Conservation (phyloP, 768 basidiomycete genomes). For the Rhizopogon roseolus region DNA sequence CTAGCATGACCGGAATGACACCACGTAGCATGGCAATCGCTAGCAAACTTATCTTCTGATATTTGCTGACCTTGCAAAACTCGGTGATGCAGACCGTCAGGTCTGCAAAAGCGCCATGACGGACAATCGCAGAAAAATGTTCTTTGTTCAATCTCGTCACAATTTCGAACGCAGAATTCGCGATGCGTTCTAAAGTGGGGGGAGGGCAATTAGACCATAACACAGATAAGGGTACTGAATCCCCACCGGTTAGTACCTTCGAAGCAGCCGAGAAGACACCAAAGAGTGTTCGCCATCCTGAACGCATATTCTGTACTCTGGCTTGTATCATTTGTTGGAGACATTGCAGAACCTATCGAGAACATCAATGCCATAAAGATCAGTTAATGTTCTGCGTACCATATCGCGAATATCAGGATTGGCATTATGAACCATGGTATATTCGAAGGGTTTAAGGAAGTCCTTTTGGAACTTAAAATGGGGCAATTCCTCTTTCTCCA, state of each 20-base stretch:
- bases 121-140: constrained; percentile 88
- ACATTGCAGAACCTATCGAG: constrained; percentile 83
- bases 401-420: constrained; percentile 96
- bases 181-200: constrained; percentile 67
- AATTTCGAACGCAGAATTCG: constrained; percentile 92
- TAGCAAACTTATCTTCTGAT: constrained; percentile 94
- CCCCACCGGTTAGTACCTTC: constrained; percentile 79
- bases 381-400: constrained; percentile 40
- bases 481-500: constrained; percentile 96
- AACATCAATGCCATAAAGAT: constrained; percentile 1
- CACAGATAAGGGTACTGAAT: neutral
- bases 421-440: constrained; percentile 94
- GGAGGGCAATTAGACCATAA: neutral
- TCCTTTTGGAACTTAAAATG: constrained; percentile 99
- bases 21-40: constrained; percentile 96
- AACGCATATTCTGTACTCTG: constrained; percentile 89
- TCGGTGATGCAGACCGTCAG: constrained; percentile 96
- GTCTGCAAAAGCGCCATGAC: constrained; percentile 92
- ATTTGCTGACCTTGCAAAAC: constrained; percentile 99
- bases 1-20: constrained; percentile 88
- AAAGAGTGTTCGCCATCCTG: constrained; percentile 99
- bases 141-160: constrained; percentile 88
- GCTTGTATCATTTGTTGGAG: constrained; percentile 99
- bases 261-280: constrained; percentile 97
- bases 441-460: constrained; percentile 96